Evolutionary conservation across 768 basidiomycete species (phyloP), one percentile per base, ranked within the genome.

Genomic region (Boletus rubropictus): DNA sequence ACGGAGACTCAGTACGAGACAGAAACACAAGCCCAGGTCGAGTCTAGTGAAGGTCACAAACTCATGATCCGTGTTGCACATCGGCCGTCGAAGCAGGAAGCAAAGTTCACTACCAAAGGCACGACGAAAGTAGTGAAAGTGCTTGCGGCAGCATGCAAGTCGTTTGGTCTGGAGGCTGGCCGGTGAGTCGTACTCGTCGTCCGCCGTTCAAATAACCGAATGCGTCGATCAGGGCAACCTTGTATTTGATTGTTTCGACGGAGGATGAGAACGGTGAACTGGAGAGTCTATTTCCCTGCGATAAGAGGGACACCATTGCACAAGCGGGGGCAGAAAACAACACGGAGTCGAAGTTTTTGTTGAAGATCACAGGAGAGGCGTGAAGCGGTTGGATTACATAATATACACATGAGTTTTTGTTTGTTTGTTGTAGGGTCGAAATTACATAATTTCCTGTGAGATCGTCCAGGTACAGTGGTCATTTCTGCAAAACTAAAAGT

Each of bases 1-100:
- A 9, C 42, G 20, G 49, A 57, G 36, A 18, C 53, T 9, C 46
- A 51, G 28, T 0, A 45, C 18, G 51, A 46, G 18, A 10, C 31
- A 5, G 33, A 12, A 37, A 4, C 43, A 0, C 52, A 32, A 21
- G 32, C 42, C 5, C 55, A 35, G 25, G 17, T 10, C 43, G 59
- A 50, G 21, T 32, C 44, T 0, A 35, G 27, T 4, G 53, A 56
- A 10, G 35, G 3, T 8, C 48, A 50, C 2, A 62, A 58, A 28
- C 34, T 65, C 29, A 51, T 54, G 49, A 60, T 66, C n/a, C 67
- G 64, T 14, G 63, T 68, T 25, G 57, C 62, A 28, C 64, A 66
- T 35, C 64, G 56, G 8, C 42, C 53, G 0, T 56, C 66, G 7
- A 49, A 49, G 33, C 66, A 66, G 40, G 62, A 66, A 40, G 54